Percentiles rank a stretch among this genome's conserved stretches.
Conservation (phyloP, 345 rosid species). For the Lepidium didymum region DNA sequence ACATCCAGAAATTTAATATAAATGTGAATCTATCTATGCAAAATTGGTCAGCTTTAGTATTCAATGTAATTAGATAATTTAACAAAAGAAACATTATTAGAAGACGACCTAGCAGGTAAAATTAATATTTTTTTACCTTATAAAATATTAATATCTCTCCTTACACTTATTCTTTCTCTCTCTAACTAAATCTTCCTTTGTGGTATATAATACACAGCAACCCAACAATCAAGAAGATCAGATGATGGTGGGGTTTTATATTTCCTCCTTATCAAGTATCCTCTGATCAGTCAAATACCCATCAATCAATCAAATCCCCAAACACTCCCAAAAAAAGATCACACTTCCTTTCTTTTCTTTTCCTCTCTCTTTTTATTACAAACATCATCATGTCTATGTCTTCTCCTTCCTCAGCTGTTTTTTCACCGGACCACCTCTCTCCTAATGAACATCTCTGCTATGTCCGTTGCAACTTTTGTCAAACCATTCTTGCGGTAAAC, state of each 20-base stretch:
- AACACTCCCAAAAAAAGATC: slow-evolving; percentile 25
- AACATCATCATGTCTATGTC: slow-evolving; percentile 33
- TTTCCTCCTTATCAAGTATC: slow-evolving; percentile 43
- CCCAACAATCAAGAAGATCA: slow-evolving; percentile 60
- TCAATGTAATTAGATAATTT: neutral
- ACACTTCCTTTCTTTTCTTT: slow-evolving; percentile 10
- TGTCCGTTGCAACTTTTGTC: slow-evolving; percentile 91
- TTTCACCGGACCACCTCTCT: slow-evolving; percentile 86
- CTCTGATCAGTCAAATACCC: slow-evolving; percentile 59
- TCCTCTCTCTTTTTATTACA: slow-evolving; percentile 9
- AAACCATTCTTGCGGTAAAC: slow-evolving; percentile 84
- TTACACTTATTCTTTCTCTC: neutral
- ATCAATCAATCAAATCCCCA: slow-evolving; percentile 70
- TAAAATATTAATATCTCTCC: slow-evolving; percentile 35
- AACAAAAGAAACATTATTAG: slow-evolving; percentile 6
- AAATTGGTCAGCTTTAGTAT: neutral
- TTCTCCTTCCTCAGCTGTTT: slow-evolving; percentile 69
- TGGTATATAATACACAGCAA: slow-evolving; percentile 34
- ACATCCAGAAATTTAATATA: neutral
- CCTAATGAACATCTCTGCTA: slow-evolving; percentile 97
- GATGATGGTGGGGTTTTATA: slow-evolving; percentile 44
- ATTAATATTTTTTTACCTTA: neutral
- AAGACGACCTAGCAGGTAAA: slow-evolving; percentile 22
- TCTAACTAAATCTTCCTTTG: slow-evolving; percentile 21
- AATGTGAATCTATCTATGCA: no score